phyloP scores from a whole-genome alignment of 2,329 filamentous ascomycete species.

The Xylaria sp. region DNA sequence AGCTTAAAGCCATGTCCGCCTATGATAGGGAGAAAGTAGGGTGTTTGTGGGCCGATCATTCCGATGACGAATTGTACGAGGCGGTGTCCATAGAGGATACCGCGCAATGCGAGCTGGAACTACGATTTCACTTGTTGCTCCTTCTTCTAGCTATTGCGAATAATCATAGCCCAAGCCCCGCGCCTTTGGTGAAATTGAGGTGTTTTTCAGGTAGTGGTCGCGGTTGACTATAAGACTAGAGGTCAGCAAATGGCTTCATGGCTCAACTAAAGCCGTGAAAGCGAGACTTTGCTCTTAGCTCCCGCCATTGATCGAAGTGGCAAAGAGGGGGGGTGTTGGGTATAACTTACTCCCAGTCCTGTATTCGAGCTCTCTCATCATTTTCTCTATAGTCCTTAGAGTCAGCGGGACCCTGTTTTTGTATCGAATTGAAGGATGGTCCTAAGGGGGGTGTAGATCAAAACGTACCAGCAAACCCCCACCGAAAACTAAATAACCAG shows the following conservation, averaged over 20 bases:
- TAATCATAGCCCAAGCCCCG: slow-evolving; percentile 30
- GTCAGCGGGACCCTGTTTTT: too few relatives aligned
- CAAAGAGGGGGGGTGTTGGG: not conserved
- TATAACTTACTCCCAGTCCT: slow-evolving; percentile 40
- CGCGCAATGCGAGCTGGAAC: not conserved
- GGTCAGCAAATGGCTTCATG: not conserved
- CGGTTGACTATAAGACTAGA: slow-evolving; percentile 41
- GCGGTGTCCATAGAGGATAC: not conserved
- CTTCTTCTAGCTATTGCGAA: not conserved
- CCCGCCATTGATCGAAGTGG: not conserved
- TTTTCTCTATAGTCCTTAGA: slow-evolving; percentile 44
- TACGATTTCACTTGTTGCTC: not conserved
- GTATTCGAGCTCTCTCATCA: slow-evolving; percentile 50
- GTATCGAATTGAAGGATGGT: too few relatives aligned
- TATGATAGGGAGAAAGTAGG: not conserved
- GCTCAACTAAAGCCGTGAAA: not conserved
- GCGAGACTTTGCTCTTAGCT: not conserved
- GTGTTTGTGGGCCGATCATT: not conserved
- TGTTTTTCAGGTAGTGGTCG: slow-evolving; percentile 44
- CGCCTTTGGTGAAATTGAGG: slow-evolving; percentile 31
- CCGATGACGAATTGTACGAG: not conserved
- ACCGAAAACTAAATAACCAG: slow-evolving; percentile 49
- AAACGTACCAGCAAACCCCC: slow-evolving; percentile 51
- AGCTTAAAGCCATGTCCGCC: not conserved
- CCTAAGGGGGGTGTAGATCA: too few relatives aligned